Conservation (phyloP, 805 yeast species). For the Sporopachydermia quercuum region DNA sequence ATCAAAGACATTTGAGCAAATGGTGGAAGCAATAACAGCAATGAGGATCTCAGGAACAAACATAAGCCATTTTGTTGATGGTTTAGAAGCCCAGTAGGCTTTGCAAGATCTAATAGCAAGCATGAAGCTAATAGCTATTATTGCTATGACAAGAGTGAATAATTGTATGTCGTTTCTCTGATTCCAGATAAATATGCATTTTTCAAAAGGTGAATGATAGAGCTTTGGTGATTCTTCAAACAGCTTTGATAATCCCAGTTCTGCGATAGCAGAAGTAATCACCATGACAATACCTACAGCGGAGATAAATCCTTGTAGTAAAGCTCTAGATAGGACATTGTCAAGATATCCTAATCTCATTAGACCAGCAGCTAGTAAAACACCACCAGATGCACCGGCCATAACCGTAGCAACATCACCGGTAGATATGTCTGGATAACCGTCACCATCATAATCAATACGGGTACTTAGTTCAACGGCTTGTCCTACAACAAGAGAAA, state of each 20-base stretch:
- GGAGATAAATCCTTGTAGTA: conserved; percentile 69
- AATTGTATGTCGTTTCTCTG: conserved; percentile 34
- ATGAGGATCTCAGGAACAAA: conserved; percentile 77
- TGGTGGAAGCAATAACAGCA: conserved; percentile 49
- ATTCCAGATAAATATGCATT: conserved; percentile 38
- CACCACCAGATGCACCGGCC: conserved; percentile 62
- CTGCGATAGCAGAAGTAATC: conserved; percentile 56
- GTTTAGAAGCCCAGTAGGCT: conserved; percentile 7
- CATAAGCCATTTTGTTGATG: conserved; percentile 27
- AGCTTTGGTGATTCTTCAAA: conserved; percentile 33
- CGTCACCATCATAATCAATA: conserved; percentile 24
- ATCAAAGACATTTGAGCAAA: conserved; percentile 30
- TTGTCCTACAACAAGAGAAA: conserved; percentile 72
- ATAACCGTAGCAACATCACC: conserved; percentile 52
- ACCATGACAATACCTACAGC: conserved; percentile 81
- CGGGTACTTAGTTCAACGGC: conserved; percentile 38
- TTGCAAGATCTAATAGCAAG: conserved; percentile 27
- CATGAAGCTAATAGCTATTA: conserved; percentile 31
- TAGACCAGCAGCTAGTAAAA: conserved; percentile 58
- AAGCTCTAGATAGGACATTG: conserved; percentile 60
- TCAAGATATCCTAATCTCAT: conserved; percentile 79
- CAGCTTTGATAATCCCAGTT: conserved; percentile 46
- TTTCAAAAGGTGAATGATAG: conserved; percentile 59
- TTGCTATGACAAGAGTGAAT: conserved; percentile 49
- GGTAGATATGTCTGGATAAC: conserved; percentile 21